phyloP scores from a whole-genome alignment of 208 protist species.

The Acanthamoeba lenticulata region DNA sequence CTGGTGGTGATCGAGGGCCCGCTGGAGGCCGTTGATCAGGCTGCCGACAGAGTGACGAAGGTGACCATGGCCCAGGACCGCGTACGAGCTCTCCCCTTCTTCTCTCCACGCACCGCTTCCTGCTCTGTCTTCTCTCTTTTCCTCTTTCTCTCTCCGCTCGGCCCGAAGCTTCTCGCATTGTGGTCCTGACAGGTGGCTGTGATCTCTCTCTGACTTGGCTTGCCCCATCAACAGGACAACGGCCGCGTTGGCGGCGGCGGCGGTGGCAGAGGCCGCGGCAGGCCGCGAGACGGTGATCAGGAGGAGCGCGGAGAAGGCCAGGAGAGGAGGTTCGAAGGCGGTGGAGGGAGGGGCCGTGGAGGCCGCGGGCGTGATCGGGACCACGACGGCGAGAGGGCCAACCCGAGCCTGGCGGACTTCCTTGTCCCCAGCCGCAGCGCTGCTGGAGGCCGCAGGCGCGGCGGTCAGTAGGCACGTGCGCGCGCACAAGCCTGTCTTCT shows the following conservation, averaged over 20 bases:
- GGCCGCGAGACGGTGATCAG: not conserved
- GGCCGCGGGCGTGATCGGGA: not conserved
- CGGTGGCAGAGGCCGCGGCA: not conserved
- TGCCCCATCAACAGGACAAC: not conserved
- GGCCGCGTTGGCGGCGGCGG: not conserved
- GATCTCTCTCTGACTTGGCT: too few species aligned
- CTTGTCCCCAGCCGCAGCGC: not conserved
- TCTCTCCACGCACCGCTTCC: too few species aligned
- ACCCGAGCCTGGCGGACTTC: not conserved
- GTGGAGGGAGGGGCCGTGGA: not conserved
- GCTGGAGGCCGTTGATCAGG: conserved; percentile 8
- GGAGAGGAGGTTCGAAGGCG: not conserved
- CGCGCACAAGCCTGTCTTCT: not conserved
- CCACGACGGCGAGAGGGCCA: not conserved
- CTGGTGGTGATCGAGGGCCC: not conserved
- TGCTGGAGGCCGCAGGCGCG: not conserved
- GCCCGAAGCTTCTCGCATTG: too few species aligned
- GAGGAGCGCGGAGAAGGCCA: not conserved
- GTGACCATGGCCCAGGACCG: not conserved
- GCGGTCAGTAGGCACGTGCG: not conserved
- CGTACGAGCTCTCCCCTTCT: not conserved
- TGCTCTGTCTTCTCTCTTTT: too few species aligned
- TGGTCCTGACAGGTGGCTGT: too few species aligned
- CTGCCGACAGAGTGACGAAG: not conserved
- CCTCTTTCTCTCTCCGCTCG: too few species aligned